Evolutionary conservation across 192 early-diverging fungal genomes (phyloP).

Genomic region (Entomortierella lignicola): DNA sequence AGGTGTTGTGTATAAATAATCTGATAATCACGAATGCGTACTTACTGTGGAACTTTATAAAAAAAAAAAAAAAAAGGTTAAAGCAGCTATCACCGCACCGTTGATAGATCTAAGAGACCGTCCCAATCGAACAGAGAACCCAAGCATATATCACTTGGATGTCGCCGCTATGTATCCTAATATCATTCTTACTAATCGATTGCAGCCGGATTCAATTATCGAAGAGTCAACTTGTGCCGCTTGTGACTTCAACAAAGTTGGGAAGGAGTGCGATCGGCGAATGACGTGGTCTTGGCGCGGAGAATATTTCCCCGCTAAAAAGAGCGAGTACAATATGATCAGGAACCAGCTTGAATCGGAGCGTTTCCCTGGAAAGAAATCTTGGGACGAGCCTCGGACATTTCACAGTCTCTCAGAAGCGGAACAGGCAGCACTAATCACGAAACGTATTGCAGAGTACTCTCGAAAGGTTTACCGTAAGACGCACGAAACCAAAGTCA

Average conservation of each 20-base stretch:
- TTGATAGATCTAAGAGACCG: conserved; percentile 83
- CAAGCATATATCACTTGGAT: conserved; percentile 97
- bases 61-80: conserved; percentile 51
- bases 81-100: conserved; percentile 68
- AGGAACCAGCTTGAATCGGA: conserved; percentile 86
- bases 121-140: conserved; percentile 81
- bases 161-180: conserved; percentile 99
- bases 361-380: conserved; percentile 74
- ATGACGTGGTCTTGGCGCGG: conserved; percentile 99
- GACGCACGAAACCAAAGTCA: conserved; percentile 82
- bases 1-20: not conserved
- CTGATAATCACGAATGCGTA: not conserved
- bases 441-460: conserved; percentile 89
- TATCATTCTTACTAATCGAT: conserved; percentile 97
- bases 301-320: conserved; percentile 93
- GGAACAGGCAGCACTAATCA: conserved; percentile 79
- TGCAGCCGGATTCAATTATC: conserved; percentile 97
- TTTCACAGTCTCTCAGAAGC: conserved; percentile 74
- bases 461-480: conserved; percentile 89
- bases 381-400: conserved; percentile 61
- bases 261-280: conserved; percentile 88
- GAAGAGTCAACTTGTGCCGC: conserved; percentile 87
- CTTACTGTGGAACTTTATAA: not conserved
- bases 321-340: conserved; percentile 89
- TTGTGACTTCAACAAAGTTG: conserved; percentile 93